These are phyloP conservation scores for Neospora caninum DNA, from an alignment of 169 alveolate genomes.

Conservation along the genomic window DNA sequence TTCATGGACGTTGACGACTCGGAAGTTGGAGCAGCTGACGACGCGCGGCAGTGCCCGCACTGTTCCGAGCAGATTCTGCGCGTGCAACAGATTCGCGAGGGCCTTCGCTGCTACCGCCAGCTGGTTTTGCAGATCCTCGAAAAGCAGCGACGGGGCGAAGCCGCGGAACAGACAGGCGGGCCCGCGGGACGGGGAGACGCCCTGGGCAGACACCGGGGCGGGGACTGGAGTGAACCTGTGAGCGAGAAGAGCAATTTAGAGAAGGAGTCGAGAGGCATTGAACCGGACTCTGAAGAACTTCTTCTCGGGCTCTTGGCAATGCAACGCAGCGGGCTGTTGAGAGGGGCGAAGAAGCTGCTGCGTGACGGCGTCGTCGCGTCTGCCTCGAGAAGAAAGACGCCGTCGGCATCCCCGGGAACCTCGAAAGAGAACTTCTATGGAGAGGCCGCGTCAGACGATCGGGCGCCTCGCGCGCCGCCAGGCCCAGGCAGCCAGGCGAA, in stretches of 20 bases:
- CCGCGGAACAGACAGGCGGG: background rate
- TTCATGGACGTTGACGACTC: conserved; percentile 23
- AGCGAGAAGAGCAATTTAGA: too few relatives aligned
- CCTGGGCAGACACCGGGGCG: background rate
- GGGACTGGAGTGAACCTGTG: background rate
- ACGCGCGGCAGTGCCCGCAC: background rate
- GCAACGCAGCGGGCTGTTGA: background rate
- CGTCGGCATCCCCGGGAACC: background rate
- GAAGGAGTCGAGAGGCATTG: too few relatives aligned
- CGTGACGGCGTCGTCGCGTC: background rate
- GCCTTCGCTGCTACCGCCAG: conserved; percentile 37
- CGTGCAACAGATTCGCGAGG: conserved; percentile 36
- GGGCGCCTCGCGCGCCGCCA: background rate
- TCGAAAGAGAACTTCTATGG: background rate
- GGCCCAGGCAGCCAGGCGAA: background rate
- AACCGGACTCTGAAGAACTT: background rate
- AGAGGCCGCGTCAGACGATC: background rate
- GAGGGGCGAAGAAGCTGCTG: background rate
- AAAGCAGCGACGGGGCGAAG: background rate
- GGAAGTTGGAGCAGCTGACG: background rate
- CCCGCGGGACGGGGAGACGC: background rate
- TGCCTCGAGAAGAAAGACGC: background rate
- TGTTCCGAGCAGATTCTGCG: conserved; percentile 32
- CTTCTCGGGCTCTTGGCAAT: background rate
- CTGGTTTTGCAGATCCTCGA: background rate